Base-by-base conservation (phyloP, 495 filamentous ascomycete genomes). In the Pyrenopolyporus hunteri region DNA sequence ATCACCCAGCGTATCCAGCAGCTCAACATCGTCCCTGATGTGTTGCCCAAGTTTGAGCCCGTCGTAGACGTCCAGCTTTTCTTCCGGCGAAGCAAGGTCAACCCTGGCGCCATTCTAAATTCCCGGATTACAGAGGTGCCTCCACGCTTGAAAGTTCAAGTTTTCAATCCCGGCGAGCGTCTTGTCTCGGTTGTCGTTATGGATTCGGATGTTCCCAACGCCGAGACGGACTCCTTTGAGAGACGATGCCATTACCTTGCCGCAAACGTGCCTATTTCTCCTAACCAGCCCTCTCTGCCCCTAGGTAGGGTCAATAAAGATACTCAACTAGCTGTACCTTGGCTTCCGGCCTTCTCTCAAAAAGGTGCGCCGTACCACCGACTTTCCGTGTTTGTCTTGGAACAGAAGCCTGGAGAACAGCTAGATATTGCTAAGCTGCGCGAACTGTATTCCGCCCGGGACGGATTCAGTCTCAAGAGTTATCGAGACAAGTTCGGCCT, bases 331-430 rank as follows among this genome's bases (percentile, higher is more conserved):
- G 80, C 92, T 37, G 80, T 93, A 2, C 86, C 89, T 2, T 99
- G 93, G 89, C 74, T 92, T 1, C 87, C 94, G 1, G 88, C 94
- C 1, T 88, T 86, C 58, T 89, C 91, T 2, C 90, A 97, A 70
- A 95, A 91, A 78, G 94, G 94, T 42, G 82, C 85, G 11, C 92
- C 92, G 1, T 98, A 97, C 73, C 95, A 97, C 76, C 89, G 94
- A 45, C 80, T 96, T 29, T 83, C 84, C 23, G 70, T 98, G 44
- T 90, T 97, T 73, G 78, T 98, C 42, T 78, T 98, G 26, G 81
- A 93, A 75, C 94, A 99, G 76, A 78, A 82, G 33, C 74, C 83
- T 19, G 83, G 81, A 19, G 62, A 79, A 53, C 74, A 73, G 0
- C 63, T 97, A 35, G 86, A 95, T 66, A 73, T 83, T 28, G 78